A percentile compares a stretch with the other conserved stretches of the same genome.
These are phyloP conservation scores for Trichophyton verrucosum DNA, from an alignment of 2,329 filamentous ascomycete genomes.

Conservation along the genomic window DNA sequence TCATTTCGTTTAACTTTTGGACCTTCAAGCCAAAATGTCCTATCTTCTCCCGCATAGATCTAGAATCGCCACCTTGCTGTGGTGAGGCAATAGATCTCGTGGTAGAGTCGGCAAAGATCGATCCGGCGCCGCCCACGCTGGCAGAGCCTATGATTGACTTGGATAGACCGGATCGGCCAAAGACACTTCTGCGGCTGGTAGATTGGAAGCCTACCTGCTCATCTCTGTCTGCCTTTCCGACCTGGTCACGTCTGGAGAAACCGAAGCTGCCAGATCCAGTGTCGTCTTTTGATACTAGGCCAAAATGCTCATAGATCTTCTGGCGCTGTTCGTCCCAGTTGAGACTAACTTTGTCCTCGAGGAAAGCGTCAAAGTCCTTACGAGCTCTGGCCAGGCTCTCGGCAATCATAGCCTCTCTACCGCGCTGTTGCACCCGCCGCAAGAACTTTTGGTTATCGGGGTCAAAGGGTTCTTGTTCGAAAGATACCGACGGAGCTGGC, in stretches of 20 bases:
- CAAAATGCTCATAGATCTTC: conserved; percentile 92
- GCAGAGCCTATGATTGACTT: conserved; percentile 80
- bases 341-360: conserved; percentile 88
- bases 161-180: conserved; percentile 58
- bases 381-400: conserved; percentile 84
- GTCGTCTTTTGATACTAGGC: conserved; percentile 48
- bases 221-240: conserved; percentile 30
- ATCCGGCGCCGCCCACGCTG: conserved; percentile 48
- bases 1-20: conserved; percentile 61
- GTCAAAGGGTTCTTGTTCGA: conserved; percentile 34
- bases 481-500: background rate
- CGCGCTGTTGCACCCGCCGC: conserved; percentile 75
- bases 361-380: conserved; percentile 80
- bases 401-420: conserved; percentile 78
- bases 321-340: conserved; percentile 93
- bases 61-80: conserved; percentile 51
- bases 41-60: conserved; percentile 73
- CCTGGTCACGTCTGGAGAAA: conserved; percentile 27
- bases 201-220: conserved; percentile 33
- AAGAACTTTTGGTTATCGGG: conserved; percentile 59
- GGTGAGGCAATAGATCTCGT: conserved; percentile 41
- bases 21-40: conserved; percentile 67
- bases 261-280: conserved; percentile 31
- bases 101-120: conserved; percentile 59
- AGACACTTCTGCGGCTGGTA: conserved; percentile 42